Evolutionary conservation across 1,284 basidiomycete genomes (phyloP).

Genomic region (Caloboletus firmus): DNA sequence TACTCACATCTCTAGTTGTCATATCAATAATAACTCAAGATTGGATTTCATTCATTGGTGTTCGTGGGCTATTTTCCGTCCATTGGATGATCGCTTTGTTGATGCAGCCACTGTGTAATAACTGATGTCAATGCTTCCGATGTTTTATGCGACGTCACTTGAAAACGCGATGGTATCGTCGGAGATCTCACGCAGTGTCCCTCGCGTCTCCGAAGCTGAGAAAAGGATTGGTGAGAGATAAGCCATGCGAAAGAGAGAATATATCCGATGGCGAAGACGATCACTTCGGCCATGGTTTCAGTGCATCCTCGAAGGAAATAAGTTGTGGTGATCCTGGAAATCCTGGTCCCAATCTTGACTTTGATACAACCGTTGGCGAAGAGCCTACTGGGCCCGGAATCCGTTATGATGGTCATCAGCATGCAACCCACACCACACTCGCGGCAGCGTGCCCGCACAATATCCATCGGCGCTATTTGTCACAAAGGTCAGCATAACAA

Average conservation of each 20-base stretch:
- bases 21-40: too few species aligned
- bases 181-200: constrained; percentile 34
- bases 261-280: constrained; percentile 44
- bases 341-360: constrained; percentile 39
- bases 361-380: constrained; percentile 46
- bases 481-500: not conserved
- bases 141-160: too few species aligned
- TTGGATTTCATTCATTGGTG: too few species aligned
- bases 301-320: constrained; percentile 42
- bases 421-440: too few species aligned
- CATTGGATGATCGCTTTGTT: too few species aligned
- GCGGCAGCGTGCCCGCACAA: constrained; percentile 33
- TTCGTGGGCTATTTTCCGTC: too few species aligned
- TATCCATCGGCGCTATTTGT: constrained; percentile 39
- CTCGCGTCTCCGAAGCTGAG: constrained; percentile 21
- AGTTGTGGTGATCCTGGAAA: constrained; percentile 32
- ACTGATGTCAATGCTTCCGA: too few species aligned
- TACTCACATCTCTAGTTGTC: too few species aligned
- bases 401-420: constrained; percentile 6
- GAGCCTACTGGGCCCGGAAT: constrained; percentile 37
- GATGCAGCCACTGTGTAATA: too few species aligned
- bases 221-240: not conserved
- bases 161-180: constrained; percentile 37
- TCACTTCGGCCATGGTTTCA: constrained; percentile 41
- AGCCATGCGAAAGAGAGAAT: not conserved